A percentile compares a stretch with the other conserved stretches of the same genome.
These are phyloP conservation scores for Pulveroboletus sp. DNA, from an alignment of 1,284 basidiomycete genomes.

Conservation along the genomic window DNA sequence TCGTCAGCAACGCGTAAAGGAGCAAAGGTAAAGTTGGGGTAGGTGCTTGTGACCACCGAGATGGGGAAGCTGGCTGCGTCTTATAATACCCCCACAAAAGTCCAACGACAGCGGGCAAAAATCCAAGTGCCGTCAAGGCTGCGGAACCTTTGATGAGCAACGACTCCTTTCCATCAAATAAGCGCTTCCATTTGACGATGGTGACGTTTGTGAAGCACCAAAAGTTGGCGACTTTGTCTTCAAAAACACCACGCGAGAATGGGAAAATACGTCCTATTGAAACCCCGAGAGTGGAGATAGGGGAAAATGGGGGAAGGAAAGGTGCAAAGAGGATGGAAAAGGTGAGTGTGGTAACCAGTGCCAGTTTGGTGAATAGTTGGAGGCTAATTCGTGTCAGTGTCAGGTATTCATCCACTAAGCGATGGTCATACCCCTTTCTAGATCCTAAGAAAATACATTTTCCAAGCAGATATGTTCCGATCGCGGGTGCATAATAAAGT, in stretches of 20 bases:
- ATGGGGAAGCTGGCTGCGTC: conserved; percentile 26
- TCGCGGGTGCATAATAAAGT: conserved; percentile 89
- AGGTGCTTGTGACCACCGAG: conserved; percentile 19
- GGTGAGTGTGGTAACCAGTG: conserved; percentile 54
- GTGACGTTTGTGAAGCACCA: conserved; percentile 91
- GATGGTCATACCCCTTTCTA: conserved; percentile 58
- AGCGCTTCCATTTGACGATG: conserved; percentile 76
- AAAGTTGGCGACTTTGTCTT: conserved; percentile 96
- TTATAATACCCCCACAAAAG: conserved; percentile 53
- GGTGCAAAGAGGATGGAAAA: conserved; percentile 68
- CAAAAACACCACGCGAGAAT: conserved; percentile 86
- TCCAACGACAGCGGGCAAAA: conserved; percentile 61
- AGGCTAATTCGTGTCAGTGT: conserved; percentile 41
- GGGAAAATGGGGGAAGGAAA: conserved; percentile 35
- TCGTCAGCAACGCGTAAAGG: conserved; percentile 70
- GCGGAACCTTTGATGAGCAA: conserved; percentile 60
- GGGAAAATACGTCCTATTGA: conserved; percentile 87
- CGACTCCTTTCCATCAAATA: conserved; percentile 40
- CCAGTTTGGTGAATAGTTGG: conserved; percentile 71
- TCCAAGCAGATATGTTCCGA: conserved; percentile 81
- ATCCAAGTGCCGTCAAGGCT: conserved; percentile 60
- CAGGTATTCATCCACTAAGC: neutral
- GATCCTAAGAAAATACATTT: conserved; percentile 78
- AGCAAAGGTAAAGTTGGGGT: conserved; percentile 61
- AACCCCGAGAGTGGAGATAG: conserved; percentile 50